Evolutionary conservation across 148 eudicot species (phyloP).

Genomic region (Fagopyrum esculentum): DNA sequence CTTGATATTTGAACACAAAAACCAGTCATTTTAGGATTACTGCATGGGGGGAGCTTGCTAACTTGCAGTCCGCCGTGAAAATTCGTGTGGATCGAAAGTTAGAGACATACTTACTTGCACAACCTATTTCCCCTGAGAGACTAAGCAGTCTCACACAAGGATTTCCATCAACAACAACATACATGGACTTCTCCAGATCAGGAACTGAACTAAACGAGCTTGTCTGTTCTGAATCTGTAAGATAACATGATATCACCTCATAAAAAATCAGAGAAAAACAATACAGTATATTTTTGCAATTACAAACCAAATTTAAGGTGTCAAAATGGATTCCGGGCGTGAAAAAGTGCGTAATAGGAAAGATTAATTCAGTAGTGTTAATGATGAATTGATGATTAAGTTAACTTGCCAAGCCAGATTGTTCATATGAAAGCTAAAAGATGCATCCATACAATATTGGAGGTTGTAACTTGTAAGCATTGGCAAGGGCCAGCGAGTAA

Average conservation of each 20-base stretch:
- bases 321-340: background rate
- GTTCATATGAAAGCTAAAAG: background rate
- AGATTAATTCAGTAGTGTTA: background rate
- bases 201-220: conserved; percentile 84
- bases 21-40: background rate
- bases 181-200: conserved; percentile 88
- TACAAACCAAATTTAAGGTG: background rate
- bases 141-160: conserved; percentile 92
- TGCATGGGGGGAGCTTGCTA: conserved; percentile 2
- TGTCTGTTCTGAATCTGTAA: conserved; percentile 33
- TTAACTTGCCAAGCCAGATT: background rate
- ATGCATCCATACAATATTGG: background rate
- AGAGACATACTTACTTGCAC: conserved; percentile 63
- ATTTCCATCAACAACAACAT: conserved; percentile 59
- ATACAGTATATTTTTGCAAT: background rate
- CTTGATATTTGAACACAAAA: background rate
- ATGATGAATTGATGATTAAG: background rate
- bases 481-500: background rate
- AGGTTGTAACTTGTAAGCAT: background rate
- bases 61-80: background rate
- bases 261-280: background rate
- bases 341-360: background rate
- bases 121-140: conserved; percentile 89
- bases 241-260: background rate
- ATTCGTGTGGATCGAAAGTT: background rate